These are phyloP conservation scores for Acanthamoeba comandoni DNA, from an alignment of 208 protist species.

Conservation along the genomic window DNA sequence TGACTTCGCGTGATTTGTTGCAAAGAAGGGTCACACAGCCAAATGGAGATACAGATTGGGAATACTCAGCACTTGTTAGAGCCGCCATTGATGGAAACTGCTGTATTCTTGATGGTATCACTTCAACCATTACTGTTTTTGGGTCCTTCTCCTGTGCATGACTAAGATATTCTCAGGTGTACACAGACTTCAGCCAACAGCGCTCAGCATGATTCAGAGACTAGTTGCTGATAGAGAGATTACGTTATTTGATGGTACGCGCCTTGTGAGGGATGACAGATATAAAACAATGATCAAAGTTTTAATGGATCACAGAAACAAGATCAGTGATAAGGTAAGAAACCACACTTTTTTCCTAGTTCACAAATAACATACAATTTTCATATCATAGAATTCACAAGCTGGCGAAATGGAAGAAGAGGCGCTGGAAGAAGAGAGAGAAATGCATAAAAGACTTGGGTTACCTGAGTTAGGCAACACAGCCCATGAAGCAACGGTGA, in stretches of 20 bases:
- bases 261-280: conserved; percentile 89
- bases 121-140: background rate
- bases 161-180: background rate
- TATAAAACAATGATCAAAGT: conserved; percentile 82
- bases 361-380: background rate
- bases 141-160: background rate
- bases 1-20: conserved; percentile 94
- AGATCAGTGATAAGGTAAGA: background rate
- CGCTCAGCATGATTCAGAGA: conserved; percentile 79
- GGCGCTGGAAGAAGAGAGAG: conserved; percentile 48
- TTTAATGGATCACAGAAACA: conserved; percentile 24
- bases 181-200: conserved; percentile 86
- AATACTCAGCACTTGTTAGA: conserved; percentile 90
- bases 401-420: conserved; percentile 2
- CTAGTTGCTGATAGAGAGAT: conserved; percentile 84
- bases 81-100: conserved; percentile 91
- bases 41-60: conserved; percentile 92
- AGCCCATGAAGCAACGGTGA: conserved; percentile 62
- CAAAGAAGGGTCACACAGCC: conserved; percentile 91
- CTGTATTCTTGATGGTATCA: conserved; percentile 93
- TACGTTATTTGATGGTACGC: conserved; percentile 91
- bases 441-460: conserved; percentile 15
- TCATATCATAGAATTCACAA: no score
- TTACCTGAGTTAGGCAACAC: no score
- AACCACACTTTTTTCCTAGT: background rate